Evolutionary conservation across 441 rosid species (phyloP), one percentile per base, ranked within the genome.

Genomic region (Breynia disticha): DNA sequence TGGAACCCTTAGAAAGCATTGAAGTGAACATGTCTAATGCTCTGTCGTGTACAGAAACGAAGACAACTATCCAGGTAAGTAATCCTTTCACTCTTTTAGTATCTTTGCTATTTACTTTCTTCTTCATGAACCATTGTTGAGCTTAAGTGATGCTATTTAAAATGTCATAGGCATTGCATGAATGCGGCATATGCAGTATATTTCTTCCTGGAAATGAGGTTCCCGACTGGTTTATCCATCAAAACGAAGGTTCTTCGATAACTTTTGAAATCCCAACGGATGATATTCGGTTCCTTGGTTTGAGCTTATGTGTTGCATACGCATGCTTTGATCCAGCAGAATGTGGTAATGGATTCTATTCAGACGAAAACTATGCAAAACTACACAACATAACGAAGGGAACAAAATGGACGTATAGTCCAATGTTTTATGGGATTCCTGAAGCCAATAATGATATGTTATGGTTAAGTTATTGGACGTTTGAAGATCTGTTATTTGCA

Each of bases 401-500:
- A 15, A 41, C 35, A 7, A 48, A 20, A 21, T 65, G 69, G 64
- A 54, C 49, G 5, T 65, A 65, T 16, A 48, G 28, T 24, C 69
- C 69, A 58, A 48, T 5, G 20, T 53, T 47, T 35, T 54, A 48
- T 18, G 69, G 63, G 46, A 53, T 53, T 20, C 63, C 63, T 11
- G 15, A 49, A 42, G 21, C 19, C 14, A 12, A 3, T 1, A 20
- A 58, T 43, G 43, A 42, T 47, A 57, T 65, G 69, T 42, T 65
- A 13, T 65, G 69, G 69, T 41, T 65, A 48, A 58, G 64, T 39
- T 16, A 57, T 51, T 64, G 68, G 68, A 57, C 21, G 46, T 52
- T 64, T 21, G 59, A 44, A 3, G 59, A 57, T 52, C 32, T 45
- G 50, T 50, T 64, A 9, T 37, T 46, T 52, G 62, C 11, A n/a